Evolutionary conservation across 441 rosid species (phyloP), one percentile per base, ranked within the genome.

Genomic region (Jatropha multifida): DNA sequence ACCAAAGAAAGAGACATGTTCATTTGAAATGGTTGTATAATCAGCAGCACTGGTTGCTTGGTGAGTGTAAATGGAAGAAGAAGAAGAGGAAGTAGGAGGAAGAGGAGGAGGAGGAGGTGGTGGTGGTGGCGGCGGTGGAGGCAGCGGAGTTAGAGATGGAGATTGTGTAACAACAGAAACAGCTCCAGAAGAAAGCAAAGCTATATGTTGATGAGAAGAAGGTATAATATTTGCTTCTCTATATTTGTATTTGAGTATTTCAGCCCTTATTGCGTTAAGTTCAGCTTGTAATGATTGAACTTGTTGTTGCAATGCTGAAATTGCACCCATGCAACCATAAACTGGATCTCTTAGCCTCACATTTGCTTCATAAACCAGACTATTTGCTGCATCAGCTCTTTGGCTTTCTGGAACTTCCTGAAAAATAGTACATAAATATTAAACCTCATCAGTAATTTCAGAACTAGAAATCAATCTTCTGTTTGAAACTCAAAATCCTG

Each of bases 371-470:
- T 91, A 94, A 74, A 96, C 96, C 61, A 94, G 87, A 67, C 97
- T 91, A 77, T 90, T 94, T 44, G 94, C 98, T 14, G 98, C 96
- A 72, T 94, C 98, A 78, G 90, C 96, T 65, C 98, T 86, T 75
- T 94, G 98, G 83, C 89, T 87, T 72, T 91, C 98, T 0, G 93
- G 92, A n/a, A 94, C 99, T 80, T 94, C 99, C 99, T 94, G 81
- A 58, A 78, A 52, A 64, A 37, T 4, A 12, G 15, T 5, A 74
- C 3, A 37, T 2, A 23, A 10, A 60, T 3, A 60, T 61, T 61
- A n/a, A 32, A 54, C 55, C 65, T 42, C 46, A 42, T 42, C 9
- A 5, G 4, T 42, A 42, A 42, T 42, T 42, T 42, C 46, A 42
- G 6, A 42, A 42, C 2, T 42, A 42, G 46, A 42, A 42, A 42